phyloP scores from a whole-genome alignment of 805 yeast genomes.

The Starmerella sirachaensis region DNA sequence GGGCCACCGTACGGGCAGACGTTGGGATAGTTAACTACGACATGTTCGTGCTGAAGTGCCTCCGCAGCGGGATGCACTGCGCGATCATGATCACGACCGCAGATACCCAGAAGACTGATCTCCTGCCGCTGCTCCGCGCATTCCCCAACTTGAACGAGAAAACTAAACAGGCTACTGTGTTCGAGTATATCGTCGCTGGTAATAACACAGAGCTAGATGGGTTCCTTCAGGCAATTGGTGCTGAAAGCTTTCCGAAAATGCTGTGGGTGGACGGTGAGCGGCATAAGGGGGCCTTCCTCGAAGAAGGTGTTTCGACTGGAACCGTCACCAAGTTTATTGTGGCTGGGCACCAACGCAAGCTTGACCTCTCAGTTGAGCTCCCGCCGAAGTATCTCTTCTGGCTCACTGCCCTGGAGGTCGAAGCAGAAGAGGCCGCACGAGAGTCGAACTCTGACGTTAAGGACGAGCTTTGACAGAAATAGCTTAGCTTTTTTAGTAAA shows the following conservation, averaged over 20 bases:
- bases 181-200: conserved; percentile 17
- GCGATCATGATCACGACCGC: conserved; percentile 13
- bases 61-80: conserved; percentile 19
- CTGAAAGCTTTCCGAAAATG: conserved; percentile 14
- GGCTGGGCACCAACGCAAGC: conserved; percentile 9
- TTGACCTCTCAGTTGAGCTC: conserved; percentile 3
- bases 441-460: conserved; percentile 7
- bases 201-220: conserved; percentile 11
- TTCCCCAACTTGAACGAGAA: conserved; percentile 11
- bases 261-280: conserved; percentile 15
- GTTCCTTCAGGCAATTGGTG: conserved; percentile 14
- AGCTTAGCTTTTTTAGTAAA: too few relatives aligned
- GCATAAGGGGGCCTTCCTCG: conserved; percentile 6
- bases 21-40: conserved; percentile 14
- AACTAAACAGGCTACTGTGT: conserved; percentile 10
- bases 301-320: conserved; percentile 11
- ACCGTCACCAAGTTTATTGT: conserved; percentile 9
- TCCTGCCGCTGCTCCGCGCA: conserved; percentile 10
- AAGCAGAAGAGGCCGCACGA: conserved; percentile 9
- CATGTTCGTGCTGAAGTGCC: conserved; percentile 14
- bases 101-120: conserved; percentile 13
- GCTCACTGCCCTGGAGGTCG: conserved; percentile 20
- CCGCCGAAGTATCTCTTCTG: conserved; percentile 19
- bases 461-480: conserved; percentile 18
- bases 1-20: conserved; percentile 10